Evolutionary conservation across 1,139 yeast species (phyloP).

Genomic region (Nakaseomyces delphensis): DNA sequence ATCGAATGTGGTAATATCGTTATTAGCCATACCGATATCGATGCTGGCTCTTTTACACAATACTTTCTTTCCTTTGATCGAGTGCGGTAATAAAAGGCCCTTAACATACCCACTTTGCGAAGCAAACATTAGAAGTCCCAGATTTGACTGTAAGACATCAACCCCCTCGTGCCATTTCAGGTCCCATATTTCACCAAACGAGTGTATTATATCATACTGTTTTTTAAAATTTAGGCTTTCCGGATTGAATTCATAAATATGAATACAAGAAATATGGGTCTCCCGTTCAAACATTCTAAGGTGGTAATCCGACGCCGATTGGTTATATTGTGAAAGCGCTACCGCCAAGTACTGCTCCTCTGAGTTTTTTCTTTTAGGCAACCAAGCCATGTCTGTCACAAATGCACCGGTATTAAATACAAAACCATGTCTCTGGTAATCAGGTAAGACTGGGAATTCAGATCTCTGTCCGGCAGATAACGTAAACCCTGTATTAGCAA

Average conservation of each 20-base stretch:
- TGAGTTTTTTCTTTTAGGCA: constrained; percentile 20
- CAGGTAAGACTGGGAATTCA: constrained; percentile 30
- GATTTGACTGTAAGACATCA: constrained; percentile 21
- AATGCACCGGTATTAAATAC: constrained; percentile 48
- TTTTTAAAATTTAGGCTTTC: constrained; percentile 24
- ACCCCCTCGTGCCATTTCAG: constrained; percentile 44
- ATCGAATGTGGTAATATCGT: constrained; percentile 45
- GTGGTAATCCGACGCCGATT: constrained; percentile 28
- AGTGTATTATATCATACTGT: constrained; percentile 35
- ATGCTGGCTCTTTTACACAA: background rate
- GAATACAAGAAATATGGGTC: constrained; percentile 37
- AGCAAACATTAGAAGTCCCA: constrained; percentile 43
- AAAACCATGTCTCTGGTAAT: constrained; percentile 37
- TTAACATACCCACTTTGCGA: constrained; percentile 60
- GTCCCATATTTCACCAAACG: constrained; percentile 47
- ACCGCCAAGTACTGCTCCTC: constrained; percentile 43
- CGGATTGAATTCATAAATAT: constrained; percentile 40
- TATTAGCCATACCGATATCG: constrained; percentile 25
- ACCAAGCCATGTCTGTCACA: constrained; percentile 50
- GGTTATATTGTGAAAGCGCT: constrained; percentile 35
- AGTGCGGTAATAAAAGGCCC: constrained; percentile 37
- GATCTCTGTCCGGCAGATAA: constrained; percentile 16
- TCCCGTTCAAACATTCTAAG: constrained; percentile 34
- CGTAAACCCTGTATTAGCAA: constrained; percentile 18
- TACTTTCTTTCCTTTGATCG: constrained; percentile 24